phyloP scores from a whole-genome alignment of 2,329 filamentous ascomycete genomes.

The Cladosporium sp. region DNA sequence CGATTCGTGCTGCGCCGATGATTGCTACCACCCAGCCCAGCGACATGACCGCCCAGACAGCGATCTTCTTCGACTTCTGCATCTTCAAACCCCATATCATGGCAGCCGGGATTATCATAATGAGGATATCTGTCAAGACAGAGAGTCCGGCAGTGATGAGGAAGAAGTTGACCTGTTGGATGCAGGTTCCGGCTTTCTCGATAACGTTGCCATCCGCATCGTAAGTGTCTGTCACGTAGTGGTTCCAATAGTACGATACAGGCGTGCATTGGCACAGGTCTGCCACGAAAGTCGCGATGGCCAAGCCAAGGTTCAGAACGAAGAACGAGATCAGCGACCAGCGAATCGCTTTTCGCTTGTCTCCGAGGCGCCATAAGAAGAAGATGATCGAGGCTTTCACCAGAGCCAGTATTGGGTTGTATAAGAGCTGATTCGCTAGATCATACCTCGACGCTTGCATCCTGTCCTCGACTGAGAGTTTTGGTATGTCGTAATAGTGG shows the following conservation, averaged over 20 bases:
- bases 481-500: slow-evolving; percentile 10
- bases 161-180: slow-evolving; percentile 38
- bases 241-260: slow-evolving; percentile 22
- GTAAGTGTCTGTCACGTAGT: slow-evolving; percentile 21
- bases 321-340: slow-evolving; percentile 36
- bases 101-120: slow-evolving; percentile 43
- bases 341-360: slow-evolving; percentile 33
- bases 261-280: slow-evolving; percentile 41
- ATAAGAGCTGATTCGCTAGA: slow-evolving; percentile 40
- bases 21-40: slow-evolving; percentile 30
- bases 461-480: background rate
- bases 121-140: slow-evolving; percentile 42
- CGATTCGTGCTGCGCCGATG: slow-evolving; percentile 28
- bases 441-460: slow-evolving; percentile 23
- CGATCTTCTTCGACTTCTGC: slow-evolving; percentile 40
- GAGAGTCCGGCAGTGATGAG: slow-evolving; percentile 37
- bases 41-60: slow-evolving; percentile 36
- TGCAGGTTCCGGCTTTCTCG: slow-evolving; percentile 31
- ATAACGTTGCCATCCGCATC: slow-evolving; percentile 32
- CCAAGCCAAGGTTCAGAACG: slow-evolving; percentile 35
- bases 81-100: slow-evolving; percentile 48
- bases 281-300: slow-evolving; percentile 37
- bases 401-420: slow-evolving; percentile 40
- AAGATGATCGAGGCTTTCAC: slow-evolving; percentile 42
- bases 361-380: slow-evolving; percentile 41